Base-by-base conservation (phyloP, 2,329 filamentous ascomycete species). In the Penicillium corylophilum region DNA sequence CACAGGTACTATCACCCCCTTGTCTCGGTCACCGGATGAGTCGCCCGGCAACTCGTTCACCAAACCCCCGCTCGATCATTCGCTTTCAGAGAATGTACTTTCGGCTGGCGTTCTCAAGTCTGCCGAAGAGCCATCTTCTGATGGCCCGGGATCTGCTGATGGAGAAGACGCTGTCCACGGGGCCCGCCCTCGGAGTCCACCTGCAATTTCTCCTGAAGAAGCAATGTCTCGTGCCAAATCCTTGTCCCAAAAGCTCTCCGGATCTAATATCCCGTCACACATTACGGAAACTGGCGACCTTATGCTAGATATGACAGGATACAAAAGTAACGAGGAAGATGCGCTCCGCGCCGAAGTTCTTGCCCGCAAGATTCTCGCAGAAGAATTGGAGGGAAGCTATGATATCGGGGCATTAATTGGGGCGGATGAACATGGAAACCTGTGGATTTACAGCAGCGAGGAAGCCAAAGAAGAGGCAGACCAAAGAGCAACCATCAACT, bases 391-490 rank as follows among this genome's bases (percentile, higher is more conserved):
- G 64, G 94, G 92, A 20, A 91, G 93, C 67, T 96, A 96, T 70
- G 94, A 99, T 68, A 95, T 99, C 63, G 94, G 94, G 5, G 88
- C 93, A 2, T 79, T 99, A 26, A 96, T 99, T 63, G 94, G 92
- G 12, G 93, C 94, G 40, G 94, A 99, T 67, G 91, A 95, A 66
- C 85, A 94, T 53, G 94, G 94, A 6, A 99, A 99, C 64, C 79
- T 99, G n/a, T 97, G 94, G 93, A 97, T 99, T 60, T 99, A 99
- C 75, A 94, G 91, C 74, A 97, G 92, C 64, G 92, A 97, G 71
- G 92, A 96, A 66, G 91, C 94, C 22, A 97, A 96, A 67, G 88
- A 94, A 64, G 88, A 89, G 6, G 93, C 93, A 28, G 87, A 87
- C 76, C 86, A 87, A 33, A 79, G 80, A 62, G 77, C 79, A 2